Base-by-base conservation (phyloP, 257 asterid species). In the Solanum pimpinellifolium region DNA sequence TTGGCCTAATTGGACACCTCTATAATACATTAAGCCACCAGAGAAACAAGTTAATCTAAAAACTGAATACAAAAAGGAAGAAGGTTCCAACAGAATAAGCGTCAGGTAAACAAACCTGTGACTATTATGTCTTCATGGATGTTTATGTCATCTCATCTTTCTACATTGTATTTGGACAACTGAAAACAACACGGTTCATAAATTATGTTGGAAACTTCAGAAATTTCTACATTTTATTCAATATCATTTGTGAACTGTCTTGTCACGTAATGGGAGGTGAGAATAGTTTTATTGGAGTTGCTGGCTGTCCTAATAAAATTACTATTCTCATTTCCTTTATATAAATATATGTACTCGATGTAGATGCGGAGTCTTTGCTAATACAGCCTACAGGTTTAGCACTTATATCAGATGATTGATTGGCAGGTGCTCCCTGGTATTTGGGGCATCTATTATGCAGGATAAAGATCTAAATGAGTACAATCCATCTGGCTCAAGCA, bases 401-500 rank as follows among this genome's bases (percentile, higher is more conserved):
- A 88, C 96, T 95, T 93, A 93, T 93, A 90, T 88, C 92, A 88
- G 89, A 90, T 90, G 92, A 95, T 93, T 95, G 98, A 95, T 95
- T 94, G 94, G 92, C 97, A 95, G 97, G 95, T 94, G 96, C 95
- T 93, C 96, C 97, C 94, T 93, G 89, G 89, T 92, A 92, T 93
- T 89, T 92, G 96, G 98, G 98, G 97, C 98, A 94, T 94, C 92
- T 92, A 94, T 94, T 91, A 88, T 94, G 98, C 98, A 96, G 99
- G 98, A 90, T 91, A 93, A 87, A 89, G 96, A 95, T 93, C 93
- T 96, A 60, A 93, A 75, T 37, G 96, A 93, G 89, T 96, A 94
- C 90, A 93, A 86, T 86, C 99, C 99, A 47, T 92, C 98, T 75
- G 88, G 87, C 83, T 96, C 99, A 85, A 93, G 91, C 90, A 93